Base-by-base conservation (phyloP, 2,329 filamentous ascomycete genomes). In the Fusarium domesticum region DNA sequence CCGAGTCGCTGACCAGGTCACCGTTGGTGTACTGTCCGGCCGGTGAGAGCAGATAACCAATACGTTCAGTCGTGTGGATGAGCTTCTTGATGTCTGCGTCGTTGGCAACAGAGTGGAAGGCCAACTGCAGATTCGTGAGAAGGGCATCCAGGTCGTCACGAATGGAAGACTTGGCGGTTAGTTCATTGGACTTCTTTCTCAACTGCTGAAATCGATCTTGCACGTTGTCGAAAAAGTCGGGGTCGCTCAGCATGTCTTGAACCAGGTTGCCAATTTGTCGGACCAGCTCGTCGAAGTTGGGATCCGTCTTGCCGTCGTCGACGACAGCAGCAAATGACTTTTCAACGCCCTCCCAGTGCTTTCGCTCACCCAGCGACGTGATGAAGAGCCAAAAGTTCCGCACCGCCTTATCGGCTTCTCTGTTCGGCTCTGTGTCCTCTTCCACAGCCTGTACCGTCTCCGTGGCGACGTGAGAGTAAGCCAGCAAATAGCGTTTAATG, bases 221-320 rank as follows among this genome's bases (percentile, higher is more conserved):
- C 1, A 83, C 82, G 31, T 88, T 76, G 36, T 91, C 86, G 58
- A 95, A 88, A 67, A 96, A 96, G 4, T 84, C 78, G 0, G 92
- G 91, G 50, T 96, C 87, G 0, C 83, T 93, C 33, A 97, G 71
- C 64, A 96, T 83, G 50, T 85, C 84, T 60, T 95, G 85, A 5
- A 96, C 66, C 4, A 87, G 80, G 42, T 83, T 80, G 10, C 85
- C 87, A 20, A 91, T 71, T 35, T 95, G 81, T 17, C 76, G 76
- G 62, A 95, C 80, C 18, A 96, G 70, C 12, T 82, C 73, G 57
- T 96, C 89, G 47, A 96, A 93, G 41, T 93, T 83, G 0, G 87
- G 86, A 56, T 96, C 89, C 25, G 81, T 83, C 47, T 85, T 74
- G 3, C 85, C 81, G 61, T 95, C 86, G 35, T 82, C 77, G 60